Evolutionary conservation across 495 filamentous ascomycete genomes (phyloP).

Genomic region (Staphylotrichum longicolle): DNA sequence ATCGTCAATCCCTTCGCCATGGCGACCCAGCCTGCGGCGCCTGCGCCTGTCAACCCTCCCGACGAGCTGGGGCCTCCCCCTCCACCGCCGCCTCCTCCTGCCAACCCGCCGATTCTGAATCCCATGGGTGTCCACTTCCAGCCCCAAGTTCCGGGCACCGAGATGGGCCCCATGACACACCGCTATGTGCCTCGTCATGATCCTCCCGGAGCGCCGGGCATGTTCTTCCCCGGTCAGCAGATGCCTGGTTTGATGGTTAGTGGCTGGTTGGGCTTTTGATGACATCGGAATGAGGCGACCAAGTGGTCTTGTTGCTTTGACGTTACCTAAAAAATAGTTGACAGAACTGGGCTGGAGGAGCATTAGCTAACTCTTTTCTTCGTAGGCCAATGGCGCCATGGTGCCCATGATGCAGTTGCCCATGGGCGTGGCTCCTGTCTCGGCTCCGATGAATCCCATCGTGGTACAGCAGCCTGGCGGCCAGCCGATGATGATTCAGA

Average conservation of each 20-base stretch:
- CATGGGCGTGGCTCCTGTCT: constrained; percentile 16
- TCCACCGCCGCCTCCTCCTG: constrained; percentile 15
- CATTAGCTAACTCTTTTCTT: neutral
- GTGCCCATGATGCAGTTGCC: constrained; percentile 22
- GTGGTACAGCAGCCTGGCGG: constrained; percentile 23
- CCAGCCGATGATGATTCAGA: constrained; percentile 25
- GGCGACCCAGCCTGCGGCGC: neutral
- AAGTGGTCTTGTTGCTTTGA: neutral
- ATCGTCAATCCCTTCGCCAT: neutral
- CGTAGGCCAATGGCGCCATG: too few relatives aligned
- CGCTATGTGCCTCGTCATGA: constrained; percentile 49
- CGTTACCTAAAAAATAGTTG: neutral
- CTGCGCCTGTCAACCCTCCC: constrained; percentile 7
- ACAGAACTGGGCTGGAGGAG: neutral
- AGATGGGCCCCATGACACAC: constrained; percentile 43
- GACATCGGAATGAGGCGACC: neutral
- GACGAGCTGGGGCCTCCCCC: constrained; percentile 13
- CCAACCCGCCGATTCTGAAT: constrained; percentile 18
- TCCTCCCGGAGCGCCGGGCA: neutral
- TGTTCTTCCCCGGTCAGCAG: constrained; percentile 12
- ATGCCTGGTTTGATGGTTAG: constrained; percentile 11
- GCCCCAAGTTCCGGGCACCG: constrained; percentile 48
- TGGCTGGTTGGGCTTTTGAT: neutral
- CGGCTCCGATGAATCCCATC: constrained; percentile 20
- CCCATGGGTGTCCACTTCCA: constrained; percentile 41